Evolutionary conservation across 768 basidiomycete genomes (phyloP).

Genomic region (Clathrus columnatus): DNA sequence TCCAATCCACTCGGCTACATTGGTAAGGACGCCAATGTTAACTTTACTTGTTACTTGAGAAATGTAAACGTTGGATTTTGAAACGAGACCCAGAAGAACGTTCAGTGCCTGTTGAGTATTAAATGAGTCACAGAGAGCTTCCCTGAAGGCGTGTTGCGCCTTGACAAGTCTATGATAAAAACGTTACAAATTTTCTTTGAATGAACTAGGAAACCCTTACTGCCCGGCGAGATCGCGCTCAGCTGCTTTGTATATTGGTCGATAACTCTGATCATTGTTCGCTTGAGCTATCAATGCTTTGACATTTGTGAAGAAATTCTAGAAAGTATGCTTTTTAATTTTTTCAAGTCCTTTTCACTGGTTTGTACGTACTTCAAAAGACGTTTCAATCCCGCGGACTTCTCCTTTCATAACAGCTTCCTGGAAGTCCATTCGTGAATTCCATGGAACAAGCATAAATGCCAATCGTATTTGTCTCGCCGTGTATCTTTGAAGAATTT

Average conservation of each 20-base stretch:
- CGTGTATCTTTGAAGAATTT: conserved; percentile 74
- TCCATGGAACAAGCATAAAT: conserved; percentile 89
- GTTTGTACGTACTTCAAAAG: conserved; percentile 65
- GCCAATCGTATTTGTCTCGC: conserved; percentile 86
- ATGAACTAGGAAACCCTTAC: conserved; percentile 30
- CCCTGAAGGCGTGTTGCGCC: conserved; percentile 71
- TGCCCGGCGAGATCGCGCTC: conserved; percentile 62
- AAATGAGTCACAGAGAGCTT: conserved; percentile 91
- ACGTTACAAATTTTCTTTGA: conserved; percentile 12
- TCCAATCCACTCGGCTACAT: conserved; percentile 38
- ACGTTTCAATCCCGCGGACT: conserved; percentile 73
- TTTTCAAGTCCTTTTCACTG: not conserved
- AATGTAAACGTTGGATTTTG: conserved; percentile 83
- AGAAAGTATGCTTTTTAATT: conserved; percentile 4
- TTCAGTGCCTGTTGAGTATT: conserved; percentile 83
- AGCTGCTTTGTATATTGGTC: conserved; percentile 37
- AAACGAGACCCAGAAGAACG: conserved; percentile 71
- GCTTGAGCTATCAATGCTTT: conserved; percentile 69
- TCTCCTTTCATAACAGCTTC: conserved; percentile 84
- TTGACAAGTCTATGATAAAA: conserved; percentile 15
- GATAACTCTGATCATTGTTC: conserved; percentile 15
- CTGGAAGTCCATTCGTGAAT: conserved; percentile 88
- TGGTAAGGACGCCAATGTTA: conserved; percentile 56
- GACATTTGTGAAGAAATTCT: conserved; percentile 92
- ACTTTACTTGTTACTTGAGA: conserved; percentile 41